Conservation (phyloP, 495 filamentous ascomycete species). For the Hamigera avellanea region DNA sequence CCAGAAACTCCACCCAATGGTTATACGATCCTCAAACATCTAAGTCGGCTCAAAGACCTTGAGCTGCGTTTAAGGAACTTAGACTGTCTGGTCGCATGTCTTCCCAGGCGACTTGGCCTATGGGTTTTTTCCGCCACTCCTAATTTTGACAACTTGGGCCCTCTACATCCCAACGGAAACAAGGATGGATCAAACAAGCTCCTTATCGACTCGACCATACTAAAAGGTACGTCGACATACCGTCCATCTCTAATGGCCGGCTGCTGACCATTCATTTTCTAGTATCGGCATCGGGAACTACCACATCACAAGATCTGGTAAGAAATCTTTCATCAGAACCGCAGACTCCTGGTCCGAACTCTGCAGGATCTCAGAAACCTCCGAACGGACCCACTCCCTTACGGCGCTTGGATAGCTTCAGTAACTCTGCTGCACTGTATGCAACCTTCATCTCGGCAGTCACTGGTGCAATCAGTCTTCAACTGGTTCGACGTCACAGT, state of each 20-base stretch:
- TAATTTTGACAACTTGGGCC: constrained; percentile 24
- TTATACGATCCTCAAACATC: constrained; percentile 32
- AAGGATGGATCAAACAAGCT: constrained; percentile 23
- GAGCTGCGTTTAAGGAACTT: constrained; percentile 27
- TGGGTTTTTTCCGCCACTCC: constrained; percentile 34
- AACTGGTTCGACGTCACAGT: constrained; percentile 23
- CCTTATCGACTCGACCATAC: constrained; percentile 18
- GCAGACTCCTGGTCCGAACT: constrained; percentile 9
- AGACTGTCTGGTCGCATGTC: constrained; percentile 30
- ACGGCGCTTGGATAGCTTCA: constrained; percentile 23
- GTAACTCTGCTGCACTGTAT: constrained; percentile 30
- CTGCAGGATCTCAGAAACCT: constrained; percentile 16
- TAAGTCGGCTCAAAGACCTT: constrained; percentile 33
- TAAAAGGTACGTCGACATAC: constrained; percentile 22
- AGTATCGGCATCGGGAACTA: constrained; percentile 33
- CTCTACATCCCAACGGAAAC: constrained; percentile 17
- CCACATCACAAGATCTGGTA: constrained; percentile 25
- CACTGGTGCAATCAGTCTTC: constrained; percentile 28
- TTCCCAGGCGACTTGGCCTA: constrained; percentile 30
- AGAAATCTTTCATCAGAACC: constrained; percentile 26
- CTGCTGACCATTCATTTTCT: constrained; percentile 4
- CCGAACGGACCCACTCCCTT: constrained; percentile 15
- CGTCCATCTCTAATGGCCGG: background rate
- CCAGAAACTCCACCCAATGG: constrained; percentile 28
- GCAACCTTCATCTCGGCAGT: constrained; percentile 33